Base-by-base conservation (phyloP, 2,329 filamentous ascomycete genomes). In the Nemania sp. region DNA sequence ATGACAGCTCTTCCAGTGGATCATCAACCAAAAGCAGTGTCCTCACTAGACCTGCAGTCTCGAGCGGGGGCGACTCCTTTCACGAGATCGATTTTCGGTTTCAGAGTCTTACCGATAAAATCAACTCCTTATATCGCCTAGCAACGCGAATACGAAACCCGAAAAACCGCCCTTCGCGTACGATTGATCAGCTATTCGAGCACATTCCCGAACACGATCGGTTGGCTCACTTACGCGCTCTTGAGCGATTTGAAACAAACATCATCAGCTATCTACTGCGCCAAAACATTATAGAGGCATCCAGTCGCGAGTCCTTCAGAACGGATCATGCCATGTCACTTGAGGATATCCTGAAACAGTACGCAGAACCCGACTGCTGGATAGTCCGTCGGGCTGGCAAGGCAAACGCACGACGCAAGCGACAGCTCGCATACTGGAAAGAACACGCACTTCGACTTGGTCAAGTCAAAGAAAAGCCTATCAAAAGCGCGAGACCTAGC, bases 371-470 rank as follows among this genome's bases (percentile, higher is more conserved):
- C 13, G 32, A 15, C 13, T 10, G 10, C 49, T 66, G 62, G 64
- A 51, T 66, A 20, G 42, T 66, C 39, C 34, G 55, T 43, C 58
- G 64, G 20, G 52, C 48, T 2, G 64, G 62, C 2, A 57, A 47
- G 15, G 62, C 62, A 21, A 62, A 62, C 32, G 62, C 59, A 12
- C 42, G 62, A 15, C 57, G 62, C 6, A 63, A 63, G 37, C 62
- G 61, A 40, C 62, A 65, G 18, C 50, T 66, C 21, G 2, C 55
- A 20, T 65, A 66, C 18, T 66, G 62, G 64, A 63, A 59, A 49
- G 32, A 54, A 7, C 64, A 66, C 25, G 57, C 62, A 13, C 17
- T 57, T 10, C 25, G 49, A n/a, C 48, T 65, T 1, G 17, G 54
- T 11, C 34, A 29, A 34, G 10, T 20, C 15, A 34, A n/a, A 20